These are phyloP conservation scores for Mucuna pruriens DNA, from an alignment of 306 rosid genomes.

Conservation along the genomic window DNA sequence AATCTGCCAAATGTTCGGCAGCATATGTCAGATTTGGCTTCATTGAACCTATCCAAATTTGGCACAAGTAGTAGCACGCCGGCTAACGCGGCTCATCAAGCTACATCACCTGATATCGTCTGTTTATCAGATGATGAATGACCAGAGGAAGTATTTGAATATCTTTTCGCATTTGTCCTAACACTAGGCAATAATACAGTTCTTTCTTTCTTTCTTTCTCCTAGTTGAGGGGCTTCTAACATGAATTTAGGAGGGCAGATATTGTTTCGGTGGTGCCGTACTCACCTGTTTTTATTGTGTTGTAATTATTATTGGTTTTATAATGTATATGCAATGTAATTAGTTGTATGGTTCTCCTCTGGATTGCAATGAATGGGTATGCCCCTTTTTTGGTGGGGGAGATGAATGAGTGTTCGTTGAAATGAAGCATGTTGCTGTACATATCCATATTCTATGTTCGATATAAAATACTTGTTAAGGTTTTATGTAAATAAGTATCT, in stretches of 20 bases:
- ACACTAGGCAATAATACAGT: constrained; percentile 23
- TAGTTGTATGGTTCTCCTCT: constrained; percentile 4
- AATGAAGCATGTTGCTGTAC: constrained; percentile 2
- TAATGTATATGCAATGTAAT: constrained; percentile 34
- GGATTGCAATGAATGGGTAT: not conserved
- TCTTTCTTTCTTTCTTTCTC: not conserved
- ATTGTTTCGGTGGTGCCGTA: constrained; percentile 1
- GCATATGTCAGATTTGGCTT: constrained; percentile 25
- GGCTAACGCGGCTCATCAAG: constrained; percentile 39
- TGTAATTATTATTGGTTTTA: constrained; percentile 13
- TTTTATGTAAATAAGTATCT: not conserved
- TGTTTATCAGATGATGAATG: constrained; percentile 87
- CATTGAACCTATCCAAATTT: constrained; percentile 28
- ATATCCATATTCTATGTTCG: not conserved
- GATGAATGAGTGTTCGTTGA: not conserved
- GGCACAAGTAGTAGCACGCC: constrained; percentile 20
- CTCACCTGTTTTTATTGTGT: not conserved
- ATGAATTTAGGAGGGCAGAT: constrained; percentile 32
- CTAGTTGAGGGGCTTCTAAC: constrained; percentile 23
- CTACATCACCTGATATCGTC: constrained; percentile 53
- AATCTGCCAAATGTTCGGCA: constrained; percentile 34
- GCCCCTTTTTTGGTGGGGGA: not conserved
- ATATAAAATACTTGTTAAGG: not conserved
- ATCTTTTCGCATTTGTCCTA: constrained; percentile 11
- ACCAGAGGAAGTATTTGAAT: constrained; percentile 27